Conservation (phyloP, 257 asterid species). For the Solanum tarijense region DNA sequence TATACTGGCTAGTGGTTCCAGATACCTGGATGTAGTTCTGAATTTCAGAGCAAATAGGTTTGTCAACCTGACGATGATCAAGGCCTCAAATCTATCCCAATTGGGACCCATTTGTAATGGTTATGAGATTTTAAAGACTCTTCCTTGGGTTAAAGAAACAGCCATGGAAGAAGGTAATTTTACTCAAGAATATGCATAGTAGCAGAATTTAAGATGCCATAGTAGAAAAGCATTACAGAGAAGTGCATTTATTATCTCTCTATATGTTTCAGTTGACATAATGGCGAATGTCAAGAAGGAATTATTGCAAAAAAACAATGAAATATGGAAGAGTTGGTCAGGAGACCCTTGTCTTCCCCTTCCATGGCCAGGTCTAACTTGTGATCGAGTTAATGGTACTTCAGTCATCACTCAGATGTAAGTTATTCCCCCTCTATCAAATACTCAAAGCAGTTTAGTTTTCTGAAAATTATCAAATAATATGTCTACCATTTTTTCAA, state of each 20-base stretch:
- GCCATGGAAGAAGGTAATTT: slow-evolving; percentile 33
- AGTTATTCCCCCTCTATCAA: slow-evolving; percentile 14
- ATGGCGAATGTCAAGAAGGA: slow-evolving; percentile 46
- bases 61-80: slow-evolving; percentile 36
- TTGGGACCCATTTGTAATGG: slow-evolving; percentile 52
- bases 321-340: slow-evolving; percentile 39
- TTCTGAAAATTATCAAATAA: neutral
- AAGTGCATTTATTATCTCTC: neutral
- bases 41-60: slow-evolving; percentile 35
- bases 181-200: neutral
- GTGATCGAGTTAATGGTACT: slow-evolving; percentile 29
- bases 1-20: slow-evolving; percentile 20
- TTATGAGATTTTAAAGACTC: slow-evolving; percentile 39
- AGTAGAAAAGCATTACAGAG: neutral
- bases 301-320: slow-evolving; percentile 31
- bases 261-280: slow-evolving; percentile 24
- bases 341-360: slow-evolving; percentile 70
- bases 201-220: neutral
- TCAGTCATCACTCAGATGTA: slow-evolving; percentile 38
- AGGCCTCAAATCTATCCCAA: slow-evolving; percentile 22
- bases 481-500: neutral
- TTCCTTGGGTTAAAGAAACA: slow-evolving; percentile 25
- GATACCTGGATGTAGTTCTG: slow-evolving; percentile 13
- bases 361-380: slow-evolving; percentile 57
- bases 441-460: neutral